Evolutionary conservation across 2,329 filamentous ascomycete species (phyloP).

Genomic region (Leptographium flavum): DNA sequence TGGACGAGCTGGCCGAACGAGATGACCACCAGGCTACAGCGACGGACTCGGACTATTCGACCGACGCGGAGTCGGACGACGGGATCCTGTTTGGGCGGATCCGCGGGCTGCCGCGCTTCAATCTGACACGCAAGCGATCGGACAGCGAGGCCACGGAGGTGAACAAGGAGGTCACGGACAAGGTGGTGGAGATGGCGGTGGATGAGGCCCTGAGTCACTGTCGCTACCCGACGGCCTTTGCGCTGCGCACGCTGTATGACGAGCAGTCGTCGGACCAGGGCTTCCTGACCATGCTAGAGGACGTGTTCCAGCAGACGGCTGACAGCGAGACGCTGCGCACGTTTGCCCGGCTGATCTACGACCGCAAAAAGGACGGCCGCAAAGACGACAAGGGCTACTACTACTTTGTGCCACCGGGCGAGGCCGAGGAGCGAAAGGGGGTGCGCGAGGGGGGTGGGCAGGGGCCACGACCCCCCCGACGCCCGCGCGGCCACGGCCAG

Average conservation of each 20-base stretch:
- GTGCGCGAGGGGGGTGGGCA: no score
- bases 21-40: not conserved
- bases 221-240: constrained; percentile 48
- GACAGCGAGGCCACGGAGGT: constrained; percentile 13
- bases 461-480: no score
- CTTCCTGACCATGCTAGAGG: constrained; percentile 43
- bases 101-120: not conserved
- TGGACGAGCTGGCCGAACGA: no score
- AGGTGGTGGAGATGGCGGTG: constrained; percentile 42
- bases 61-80: not conserved
- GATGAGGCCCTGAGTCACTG: constrained; percentile 40
- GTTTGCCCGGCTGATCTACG: constrained; percentile 34
- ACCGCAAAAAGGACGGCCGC: constrained; percentile 43
- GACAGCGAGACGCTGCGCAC: constrained; percentile 33
- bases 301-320: constrained; percentile 43
- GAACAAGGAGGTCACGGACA: constrained; percentile 32
- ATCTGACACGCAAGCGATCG: constrained; percentile 4
- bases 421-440: constrained; percentile 28
- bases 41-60: not conserved
- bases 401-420: constrained; percentile 43
- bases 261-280: constrained; percentile 35
- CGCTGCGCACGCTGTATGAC: constrained; percentile 45
- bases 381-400: constrained; percentile 35
- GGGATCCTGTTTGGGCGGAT: not conserved
- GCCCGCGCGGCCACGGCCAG: no score